A percentile compares a stretch with the other conserved stretches of the same genome.
These are phyloP conservation scores for Spergularia marina DNA, from an alignment of 148 eudicot species.

Conservation along the genomic window DNA sequence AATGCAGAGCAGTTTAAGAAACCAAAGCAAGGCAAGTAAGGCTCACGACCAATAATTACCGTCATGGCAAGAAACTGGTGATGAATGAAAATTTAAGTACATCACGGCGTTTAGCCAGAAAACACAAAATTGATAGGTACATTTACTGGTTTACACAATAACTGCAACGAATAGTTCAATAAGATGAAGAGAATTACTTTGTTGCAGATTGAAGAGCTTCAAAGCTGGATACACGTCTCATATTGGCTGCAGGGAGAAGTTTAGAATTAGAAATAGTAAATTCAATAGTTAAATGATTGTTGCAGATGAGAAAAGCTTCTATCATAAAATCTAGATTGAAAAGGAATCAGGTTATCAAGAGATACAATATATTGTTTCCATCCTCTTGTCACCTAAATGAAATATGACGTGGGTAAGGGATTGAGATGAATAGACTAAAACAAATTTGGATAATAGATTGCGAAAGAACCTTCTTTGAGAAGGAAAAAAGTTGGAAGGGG, in stretches of 20 bases:
- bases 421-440: neutral
- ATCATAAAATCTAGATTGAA: neutral
- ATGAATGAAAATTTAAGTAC: neutral
- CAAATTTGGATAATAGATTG: neutral
- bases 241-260: slow-evolving; percentile 46
- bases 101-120: slow-evolving; percentile 6
- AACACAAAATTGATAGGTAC: neutral
- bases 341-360: neutral
- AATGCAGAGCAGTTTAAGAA: neutral
- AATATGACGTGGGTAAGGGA: neutral
- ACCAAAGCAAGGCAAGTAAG: neutral
- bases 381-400: neutral
- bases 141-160: neutral
- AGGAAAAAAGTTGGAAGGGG: no score
- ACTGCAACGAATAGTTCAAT: neutral
- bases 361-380: neutral
- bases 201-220: slow-evolving; percentile 66
- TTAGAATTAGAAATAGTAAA: slow-evolving; percentile 11
- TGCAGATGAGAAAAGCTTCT: neutral
- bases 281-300: neutral
- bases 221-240: slow-evolving; percentile 70
- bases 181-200: slow-evolving; percentile 38
- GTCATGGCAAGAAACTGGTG: neutral
- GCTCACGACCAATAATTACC: neutral
- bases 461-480: neutral